Base-by-base conservation (phyloP, 306 rosid species). In the Gynostemma pentaphyllum region DNA sequence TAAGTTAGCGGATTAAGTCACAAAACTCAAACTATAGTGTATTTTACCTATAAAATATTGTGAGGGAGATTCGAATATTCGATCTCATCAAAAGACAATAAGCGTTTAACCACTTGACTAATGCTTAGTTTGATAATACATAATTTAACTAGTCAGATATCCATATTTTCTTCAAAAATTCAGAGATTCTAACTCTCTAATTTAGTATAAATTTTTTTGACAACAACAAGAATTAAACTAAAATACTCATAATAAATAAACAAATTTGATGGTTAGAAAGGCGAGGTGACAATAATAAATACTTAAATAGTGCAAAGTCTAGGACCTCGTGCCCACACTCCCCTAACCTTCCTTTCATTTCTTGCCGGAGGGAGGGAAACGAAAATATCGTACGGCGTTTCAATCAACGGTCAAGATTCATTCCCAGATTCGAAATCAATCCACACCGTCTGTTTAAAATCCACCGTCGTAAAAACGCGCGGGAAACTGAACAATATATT, bases 391-490 rank as follows among this genome's bases (percentile, higher is more conserved):
- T 49, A 62, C 52, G 64, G 13, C 26, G 15, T 9, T 12, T 5
- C 27, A 21, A n/a, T 46, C 34, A 9, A 66, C 61, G 70, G 70
- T 39, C 48, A 27, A 29, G 18, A 49, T 66, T 23, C 9, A 0
- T 23, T 23, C 19, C 5, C 70, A 22, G 34, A 36, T 11, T 8
- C 21, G 1, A 19, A 22, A 46, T 47, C 28, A 19, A 70, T 78
- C 68, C 4, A 3, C 10, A 24, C 74, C 76, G 79, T 78, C 67
- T 12, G 46, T 61, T 66, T 46, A 8, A 49, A 73, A 57, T 40
- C 28, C 50, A 28, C 63, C 46, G 27, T n/a, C 47, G 56, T 1
- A 7, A 5, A 26, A 66, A n/a, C n/a, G 59, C 45, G 79, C 79
- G 82, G 82, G 76, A 78, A 65, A 61, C 50, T 36, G 23, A 54